Evolutionary conservation across 768 basidiomycete genomes (phyloP).

Genomic region (Lactifluus rugatus): DNA sequence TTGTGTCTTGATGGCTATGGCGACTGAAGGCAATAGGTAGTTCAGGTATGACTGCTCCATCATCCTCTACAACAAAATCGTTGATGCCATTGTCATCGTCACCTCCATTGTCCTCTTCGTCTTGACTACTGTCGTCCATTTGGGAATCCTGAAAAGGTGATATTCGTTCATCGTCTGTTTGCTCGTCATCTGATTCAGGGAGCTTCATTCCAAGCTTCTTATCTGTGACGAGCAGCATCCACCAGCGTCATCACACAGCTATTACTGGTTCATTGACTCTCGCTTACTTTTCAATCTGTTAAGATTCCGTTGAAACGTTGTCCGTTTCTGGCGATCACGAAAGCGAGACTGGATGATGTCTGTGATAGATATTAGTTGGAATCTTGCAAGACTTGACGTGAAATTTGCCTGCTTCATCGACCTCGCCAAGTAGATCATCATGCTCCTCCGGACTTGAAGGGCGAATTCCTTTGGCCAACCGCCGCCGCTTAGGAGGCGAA

Average conservation of each 20-base stretch:
- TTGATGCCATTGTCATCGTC: constrained; percentile 31
- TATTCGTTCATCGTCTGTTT: constrained; percentile 23
- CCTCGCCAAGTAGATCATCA: constrained; percentile 39
- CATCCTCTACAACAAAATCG: constrained; percentile 60
- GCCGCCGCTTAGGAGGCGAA: constrained; percentile 29
- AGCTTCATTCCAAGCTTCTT: constrained; percentile 14
- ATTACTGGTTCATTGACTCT: background rate
- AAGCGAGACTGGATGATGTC: constrained; percentile 57
- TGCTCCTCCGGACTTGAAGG: constrained; percentile 34
- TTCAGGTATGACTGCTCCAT: constrained; percentile 29
- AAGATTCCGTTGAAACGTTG: constrained; percentile 51
- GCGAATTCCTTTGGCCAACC: constrained; percentile 35
- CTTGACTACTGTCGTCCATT: constrained; percentile 23
- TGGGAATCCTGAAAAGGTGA: constrained; percentile 23
- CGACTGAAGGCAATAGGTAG: constrained; percentile 78
- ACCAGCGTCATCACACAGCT: background rate
- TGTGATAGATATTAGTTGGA: constrained; percentile 23
- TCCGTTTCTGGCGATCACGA: constrained; percentile 49
- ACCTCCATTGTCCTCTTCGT: constrained; percentile 32
- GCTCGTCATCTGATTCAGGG: constrained; percentile 20
- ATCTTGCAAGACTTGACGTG: background rate
- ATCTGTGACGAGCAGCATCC: background rate
- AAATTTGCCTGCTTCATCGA: constrained; percentile 49
- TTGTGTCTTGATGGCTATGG: constrained; percentile 63
- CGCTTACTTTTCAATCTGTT: constrained; percentile 56